These are phyloP conservation scores for Euptelea pleiosperma DNA, from an alignment of 164 flowering plant species.

Conservation along the genomic window DNA sequence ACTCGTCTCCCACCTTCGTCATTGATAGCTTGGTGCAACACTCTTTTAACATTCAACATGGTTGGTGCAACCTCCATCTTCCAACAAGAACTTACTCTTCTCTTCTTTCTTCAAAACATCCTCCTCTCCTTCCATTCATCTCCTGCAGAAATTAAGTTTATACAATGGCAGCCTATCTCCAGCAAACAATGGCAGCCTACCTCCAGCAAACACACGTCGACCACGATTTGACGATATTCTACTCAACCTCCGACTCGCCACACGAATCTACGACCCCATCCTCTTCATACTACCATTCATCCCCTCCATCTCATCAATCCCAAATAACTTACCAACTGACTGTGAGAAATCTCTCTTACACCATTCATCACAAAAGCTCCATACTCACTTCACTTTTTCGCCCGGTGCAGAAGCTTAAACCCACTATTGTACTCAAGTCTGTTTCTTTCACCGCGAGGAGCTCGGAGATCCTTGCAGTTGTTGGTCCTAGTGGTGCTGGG, in stretches of 20 bases:
- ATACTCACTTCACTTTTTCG: constrained; percentile 15
- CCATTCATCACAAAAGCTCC: constrained; percentile 25
- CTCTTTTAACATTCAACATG: constrained; percentile 10
- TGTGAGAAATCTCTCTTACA: constrained; percentile 57
- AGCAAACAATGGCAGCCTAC: constrained; percentile 37
- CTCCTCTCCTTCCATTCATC: constrained; percentile 5
- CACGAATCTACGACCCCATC: constrained; percentile 48
- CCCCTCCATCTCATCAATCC: constrained; percentile 28
- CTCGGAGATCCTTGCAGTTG: constrained; percentile 69
- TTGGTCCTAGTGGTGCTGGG: constrained; percentile 93
- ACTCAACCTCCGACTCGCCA: constrained; percentile 59
- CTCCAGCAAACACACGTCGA: constrained; percentile 33
- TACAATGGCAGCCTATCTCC: neutral
- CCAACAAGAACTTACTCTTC: constrained; percentile 9
- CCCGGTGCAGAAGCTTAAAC: constrained; percentile 27
- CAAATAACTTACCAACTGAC: constrained; percentile 30
- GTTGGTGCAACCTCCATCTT: constrained; percentile 37
- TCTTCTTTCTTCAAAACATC: neutral
- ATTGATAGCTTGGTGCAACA: neutral
- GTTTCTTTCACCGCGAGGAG: constrained; percentile 63
- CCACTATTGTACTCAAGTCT: constrained; percentile 56
- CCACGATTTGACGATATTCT: constrained; percentile 53
- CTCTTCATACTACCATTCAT: constrained; percentile 47
- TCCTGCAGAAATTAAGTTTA: neutral
- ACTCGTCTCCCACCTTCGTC: constrained; percentile 6